Evolutionary conservation across 768 basidiomycete genomes (phyloP).

Genomic region (Thelephora ganbajun): DNA sequence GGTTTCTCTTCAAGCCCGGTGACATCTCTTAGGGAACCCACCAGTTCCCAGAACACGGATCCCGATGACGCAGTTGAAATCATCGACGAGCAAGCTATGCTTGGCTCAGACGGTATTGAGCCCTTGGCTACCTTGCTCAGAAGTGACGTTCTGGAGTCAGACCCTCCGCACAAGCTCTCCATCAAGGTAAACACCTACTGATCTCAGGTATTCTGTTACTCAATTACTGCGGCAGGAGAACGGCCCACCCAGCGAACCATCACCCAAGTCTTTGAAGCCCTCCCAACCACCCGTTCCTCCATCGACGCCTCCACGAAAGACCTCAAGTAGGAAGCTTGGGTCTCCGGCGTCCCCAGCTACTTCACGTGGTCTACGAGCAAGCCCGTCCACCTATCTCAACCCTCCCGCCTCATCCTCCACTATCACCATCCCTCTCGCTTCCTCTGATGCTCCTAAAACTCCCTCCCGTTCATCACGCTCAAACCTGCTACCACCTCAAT

Average conservation of each 20-base stretch:
- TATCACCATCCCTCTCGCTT: too few species aligned
- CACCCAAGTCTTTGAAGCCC: too few species aligned
- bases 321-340: constrained; percentile 3
- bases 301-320: not conserved
- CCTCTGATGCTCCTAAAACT: constrained; percentile 8
- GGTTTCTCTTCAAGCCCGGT: constrained; percentile 58
- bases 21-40: constrained; percentile 15
- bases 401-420: too few species aligned
- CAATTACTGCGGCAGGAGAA: too few species aligned
- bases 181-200: not conserved
- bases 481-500: constrained; percentile 19
- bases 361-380: too few species aligned
- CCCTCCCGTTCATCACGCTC: constrained; percentile 27
- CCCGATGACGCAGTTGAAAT: not conserved
- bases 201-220: too few species aligned
- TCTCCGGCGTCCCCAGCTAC: constrained; percentile 8
- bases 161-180: not conserved
- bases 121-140: not conserved
- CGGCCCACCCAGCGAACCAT: too few species aligned
- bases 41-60: not conserved
- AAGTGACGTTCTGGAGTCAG: not conserved
- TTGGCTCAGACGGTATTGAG: not conserved
- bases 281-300: not conserved
- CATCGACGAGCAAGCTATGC: not conserved
- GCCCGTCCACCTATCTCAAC: too few species aligned